Evolutionary conservation across 2,329 filamentous ascomycete species (phyloP).

Genomic region (Mariannaea sp.): DNA sequence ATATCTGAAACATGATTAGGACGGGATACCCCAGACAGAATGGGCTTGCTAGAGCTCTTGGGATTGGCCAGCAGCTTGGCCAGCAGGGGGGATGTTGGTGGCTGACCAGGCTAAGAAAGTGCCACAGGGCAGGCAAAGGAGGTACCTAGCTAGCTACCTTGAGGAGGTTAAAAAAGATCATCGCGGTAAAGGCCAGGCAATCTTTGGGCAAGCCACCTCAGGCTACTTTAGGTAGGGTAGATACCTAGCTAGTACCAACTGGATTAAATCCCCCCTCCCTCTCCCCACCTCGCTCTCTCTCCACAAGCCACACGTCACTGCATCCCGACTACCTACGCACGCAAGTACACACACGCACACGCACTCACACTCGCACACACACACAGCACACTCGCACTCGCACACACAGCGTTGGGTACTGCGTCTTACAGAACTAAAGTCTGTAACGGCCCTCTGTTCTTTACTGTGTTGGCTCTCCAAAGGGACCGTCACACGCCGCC

Average conservation of each 20-base stretch:
- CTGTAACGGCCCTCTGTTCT: neutral
- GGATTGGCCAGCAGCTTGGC: slow-evolving; percentile 5
- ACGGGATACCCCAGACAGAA: slow-evolving; percentile 37
- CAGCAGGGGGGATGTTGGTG: neutral
- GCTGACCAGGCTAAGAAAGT: slow-evolving; percentile 1
- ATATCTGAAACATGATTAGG: slow-evolving; percentile 36
- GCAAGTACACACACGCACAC: no score
- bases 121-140: slow-evolving; percentile 13
- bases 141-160: no score
- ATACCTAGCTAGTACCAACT: neutral
- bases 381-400: no score
- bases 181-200: slow-evolving; percentile 36
- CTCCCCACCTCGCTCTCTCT: neutral
- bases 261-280: neutral
- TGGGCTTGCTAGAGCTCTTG: neutral
- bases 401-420: no score
- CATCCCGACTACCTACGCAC: no score
- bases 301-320: no score
- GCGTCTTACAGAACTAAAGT: neutral
- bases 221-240: neutral
- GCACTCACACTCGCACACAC: no score
- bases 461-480: neutral
- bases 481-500: neutral
- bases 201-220: slow-evolving; percentile 11
- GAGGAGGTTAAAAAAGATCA: slow-evolving; percentile 40